A percentile compares a stretch with the other conserved stretches of the same genome.
phyloP scores from a whole-genome alignment of 495 filamentous ascomycete genomes.

The Talaromyces ruber region DNA sequence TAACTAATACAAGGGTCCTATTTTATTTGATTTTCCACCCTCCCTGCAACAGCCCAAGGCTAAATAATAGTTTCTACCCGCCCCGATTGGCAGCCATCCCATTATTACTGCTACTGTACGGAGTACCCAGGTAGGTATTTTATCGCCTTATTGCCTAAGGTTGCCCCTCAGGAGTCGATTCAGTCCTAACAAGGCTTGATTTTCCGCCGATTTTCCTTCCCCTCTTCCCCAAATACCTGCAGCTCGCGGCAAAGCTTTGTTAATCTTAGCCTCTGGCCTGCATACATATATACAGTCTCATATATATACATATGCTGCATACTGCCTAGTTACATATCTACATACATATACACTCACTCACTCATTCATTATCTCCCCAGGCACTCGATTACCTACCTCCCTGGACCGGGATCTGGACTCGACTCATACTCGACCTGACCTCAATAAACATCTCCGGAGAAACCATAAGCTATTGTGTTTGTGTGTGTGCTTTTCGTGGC shows the following conservation, averaged over 20 bases:
- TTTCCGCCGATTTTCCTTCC: not conserved
- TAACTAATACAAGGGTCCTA: not conserved
- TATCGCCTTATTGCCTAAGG: conserved; percentile 1
- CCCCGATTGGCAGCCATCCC: not conserved
- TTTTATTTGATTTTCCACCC: not conserved
- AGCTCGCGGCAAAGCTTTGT: conserved; percentile 5
- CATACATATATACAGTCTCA: not conserved
- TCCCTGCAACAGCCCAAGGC: not conserved
- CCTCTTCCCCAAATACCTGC: not conserved
- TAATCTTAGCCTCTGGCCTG: conserved; percentile 5
- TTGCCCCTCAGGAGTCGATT: not conserved
- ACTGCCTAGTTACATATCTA: not conserved
- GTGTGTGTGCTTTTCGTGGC: not conserved
- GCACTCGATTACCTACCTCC: not conserved
- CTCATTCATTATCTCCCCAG: not conserved
- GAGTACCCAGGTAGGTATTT: not conserved
- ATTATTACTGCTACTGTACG: not conserved
- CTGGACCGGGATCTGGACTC: not conserved
- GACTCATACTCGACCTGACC: not conserved
- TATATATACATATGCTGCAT: not conserved
- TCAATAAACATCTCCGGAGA: not conserved
- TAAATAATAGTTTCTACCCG: conserved; percentile 1
- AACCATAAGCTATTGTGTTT: not conserved
- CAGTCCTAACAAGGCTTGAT: not conserved
- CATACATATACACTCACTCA: not conserved